Base-by-base conservation (phyloP, 768 basidiomycete genomes). In the Boletales sp. region DNA sequence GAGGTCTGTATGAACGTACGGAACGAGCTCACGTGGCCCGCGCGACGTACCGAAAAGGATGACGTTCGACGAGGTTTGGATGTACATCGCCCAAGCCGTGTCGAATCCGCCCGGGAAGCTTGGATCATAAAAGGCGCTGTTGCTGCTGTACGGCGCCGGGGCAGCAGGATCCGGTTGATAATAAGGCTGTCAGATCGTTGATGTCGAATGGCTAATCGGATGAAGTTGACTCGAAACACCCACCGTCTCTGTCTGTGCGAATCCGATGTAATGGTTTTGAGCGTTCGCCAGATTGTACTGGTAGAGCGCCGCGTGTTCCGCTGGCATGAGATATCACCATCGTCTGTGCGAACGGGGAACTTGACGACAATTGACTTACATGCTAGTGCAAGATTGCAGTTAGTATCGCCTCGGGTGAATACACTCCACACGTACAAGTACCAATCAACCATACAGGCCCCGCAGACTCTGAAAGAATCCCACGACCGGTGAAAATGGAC, bases 391-490 rank as follows among this genome's bases (percentile, higher is more conserved):
- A 10, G 4, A 1, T 2, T 11, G 17, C 10, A 0, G 17, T 33
- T 7, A 39, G 38, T 4, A 39, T 21, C 38, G 17, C n/a, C n/a
- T n/a, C 4, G 37, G 37, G 8, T 38, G n/a, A 38, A 19, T 6
- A 19, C 19, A 3, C 9, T 39, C 38, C 3, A 10, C 9, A 57
- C 66, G 40, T 30, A 69, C 66, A 59, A 31, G 87, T 89, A 18
- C 89, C 89, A 55, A 90, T 80, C 63, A 90, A 56, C 88, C 87
- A 90, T 17, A 88, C 84, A 1, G 89, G 89, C 1, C 89, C 89
- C 14, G 72, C 68, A 5, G 84, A 86, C 61, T 90, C 81, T 0
- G 84, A 86, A 30, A 88, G 72, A 21, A 90, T 78, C 5, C 89
- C 89, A 28, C 89, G 78, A 0, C 86, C 89, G 36, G 76, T 78